Evolutionary conservation across 192 early-diverging fungal genomes (phyloP), one percentile per base, ranked within the genome.

Genomic region (Lobosporangium transversale): DNA sequence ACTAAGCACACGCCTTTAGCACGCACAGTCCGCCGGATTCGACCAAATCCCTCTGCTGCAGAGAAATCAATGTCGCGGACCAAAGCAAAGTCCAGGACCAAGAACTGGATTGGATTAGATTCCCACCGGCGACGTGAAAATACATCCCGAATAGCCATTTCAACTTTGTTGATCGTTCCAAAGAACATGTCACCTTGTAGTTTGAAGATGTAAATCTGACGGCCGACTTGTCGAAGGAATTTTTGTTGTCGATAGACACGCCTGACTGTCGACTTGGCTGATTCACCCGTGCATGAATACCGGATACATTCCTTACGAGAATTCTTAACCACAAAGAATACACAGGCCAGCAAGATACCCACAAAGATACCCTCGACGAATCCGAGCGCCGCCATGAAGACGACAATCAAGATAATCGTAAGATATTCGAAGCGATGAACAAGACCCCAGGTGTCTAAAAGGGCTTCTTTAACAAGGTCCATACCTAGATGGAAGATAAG

Each of bases 151-250:
- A 94, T 90, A n/a, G 81, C 84, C 20, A 81, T 83, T 59, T 93
- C 92, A 17, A 94, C 88, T 60, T 92, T 89, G 56, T 89, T 91
- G 62, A 96, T 93, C 1, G 96, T 96, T 43, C 96, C 97, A 84
- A 98, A 99, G 68, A 99, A 99, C 87, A 99, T 86, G 64, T 97
- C 97, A 21, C 97, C 93, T 78, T 99, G 95, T 51, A 98, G 73
- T 64, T 92, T 91, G 76, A 98, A 86, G 9, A 93, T 89, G 58
- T 92, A 90, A 55, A 97, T 96, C 67, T 95, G 94, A 12, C 82
- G 85, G 32, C 92, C 94, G 11, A 95, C 92, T 37, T 90, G 81
- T 55, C 91, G 89, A 62, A 99, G 74, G 62, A 94, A 97, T 26
- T 86, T 85, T 61, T 96, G 93, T 79, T 97, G 94, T 30, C 94